These are phyloP conservation scores for Byssochlamys sp. DNA, from an alignment of 2,329 filamentous ascomycete genomes.

Conservation along the genomic window DNA sequence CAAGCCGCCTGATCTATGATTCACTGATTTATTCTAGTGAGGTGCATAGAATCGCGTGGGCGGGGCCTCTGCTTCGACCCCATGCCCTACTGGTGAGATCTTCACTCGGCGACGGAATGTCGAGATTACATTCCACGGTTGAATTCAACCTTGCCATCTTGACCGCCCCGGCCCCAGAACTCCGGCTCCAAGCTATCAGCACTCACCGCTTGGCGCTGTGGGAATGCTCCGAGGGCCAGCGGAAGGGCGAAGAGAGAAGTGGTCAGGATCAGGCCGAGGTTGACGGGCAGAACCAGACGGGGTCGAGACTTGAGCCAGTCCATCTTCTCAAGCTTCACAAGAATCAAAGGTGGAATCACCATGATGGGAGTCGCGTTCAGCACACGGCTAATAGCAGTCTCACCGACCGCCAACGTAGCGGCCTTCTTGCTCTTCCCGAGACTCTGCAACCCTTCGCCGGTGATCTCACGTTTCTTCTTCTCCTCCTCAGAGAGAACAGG, in stretches of 20 bases:
- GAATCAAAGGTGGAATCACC: slow-evolving; percentile 79
- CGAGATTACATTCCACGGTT: slow-evolving; percentile 71
- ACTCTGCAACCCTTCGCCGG: slow-evolving; percentile 56
- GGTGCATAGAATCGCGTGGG: no score
- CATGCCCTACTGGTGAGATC: not conserved
- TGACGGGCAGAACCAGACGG: slow-evolving; percentile 67
- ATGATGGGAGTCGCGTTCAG: slow-evolving; percentile 94
- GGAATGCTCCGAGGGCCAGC: slow-evolving; percentile 81
- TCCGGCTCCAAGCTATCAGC: slow-evolving; percentile 71
- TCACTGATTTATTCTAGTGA: no score
- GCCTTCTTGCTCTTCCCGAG: slow-evolving; percentile 82
- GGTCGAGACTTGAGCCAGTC: slow-evolving; percentile 73
- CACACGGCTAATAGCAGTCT: slow-evolving; percentile 84
- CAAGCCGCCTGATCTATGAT: no score
- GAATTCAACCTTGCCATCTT: slow-evolving; percentile 80
- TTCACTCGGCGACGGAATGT: not conserved
- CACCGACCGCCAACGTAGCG: slow-evolving; percentile 77
- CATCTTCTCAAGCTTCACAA: slow-evolving; percentile 74
- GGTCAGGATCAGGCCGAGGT: slow-evolving; percentile 73
- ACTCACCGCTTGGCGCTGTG: slow-evolving; percentile 73
- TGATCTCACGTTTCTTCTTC: slow-evolving; percentile 54
- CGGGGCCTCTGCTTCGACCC: no score
- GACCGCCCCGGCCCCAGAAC: slow-evolving; percentile 72
- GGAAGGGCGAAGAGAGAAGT: slow-evolving; percentile 85
- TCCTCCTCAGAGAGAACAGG: slow-evolving; percentile 65